Conservation (phyloP, 331 rosid species). For the Malus hybrid region DNA sequence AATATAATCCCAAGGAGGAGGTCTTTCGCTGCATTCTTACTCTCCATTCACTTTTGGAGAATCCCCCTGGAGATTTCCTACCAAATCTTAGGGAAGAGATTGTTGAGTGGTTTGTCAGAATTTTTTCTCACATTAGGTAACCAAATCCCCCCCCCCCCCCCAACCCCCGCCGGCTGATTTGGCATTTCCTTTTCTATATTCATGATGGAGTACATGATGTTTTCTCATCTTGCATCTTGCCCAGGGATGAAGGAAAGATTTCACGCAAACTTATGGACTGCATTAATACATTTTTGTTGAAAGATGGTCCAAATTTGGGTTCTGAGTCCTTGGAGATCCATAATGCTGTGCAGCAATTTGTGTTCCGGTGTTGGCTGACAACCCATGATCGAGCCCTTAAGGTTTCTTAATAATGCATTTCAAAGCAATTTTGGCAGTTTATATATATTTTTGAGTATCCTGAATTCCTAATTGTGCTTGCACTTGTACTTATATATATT, state of each 20-base stretch:
- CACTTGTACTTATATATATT: constrained; percentile 2
- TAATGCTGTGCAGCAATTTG: constrained; percentile 63
- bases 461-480: not conserved
- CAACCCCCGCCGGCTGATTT: too few species aligned
- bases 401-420: constrained; percentile 33
- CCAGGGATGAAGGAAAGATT: constrained; percentile 84
- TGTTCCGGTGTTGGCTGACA: constrained; percentile 71
- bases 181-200: not conserved
- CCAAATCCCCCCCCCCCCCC: not conserved
- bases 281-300: constrained; percentile 65
- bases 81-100: constrained; percentile 50
- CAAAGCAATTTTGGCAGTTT: constrained; percentile 2
- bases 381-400: constrained; percentile 89
- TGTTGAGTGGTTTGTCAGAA: constrained; percentile 52
- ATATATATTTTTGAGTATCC: constrained; percentile 3
- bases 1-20: constrained; percentile 69
- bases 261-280: constrained; percentile 90
- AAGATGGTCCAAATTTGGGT: constrained; percentile 92
- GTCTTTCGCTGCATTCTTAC: constrained; percentile 72
- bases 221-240: constrained; percentile 16
- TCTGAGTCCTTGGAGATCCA: constrained; percentile 60
- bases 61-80: constrained; percentile 83
- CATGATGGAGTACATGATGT: constrained; percentile 6
- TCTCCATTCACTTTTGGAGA: constrained; percentile 78
- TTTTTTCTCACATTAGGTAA: constrained; percentile 66